These are phyloP conservation scores for Wickerhamiella australiensis DNA, from an alignment of 805 yeast genomes.

Conservation along the genomic window DNA sequence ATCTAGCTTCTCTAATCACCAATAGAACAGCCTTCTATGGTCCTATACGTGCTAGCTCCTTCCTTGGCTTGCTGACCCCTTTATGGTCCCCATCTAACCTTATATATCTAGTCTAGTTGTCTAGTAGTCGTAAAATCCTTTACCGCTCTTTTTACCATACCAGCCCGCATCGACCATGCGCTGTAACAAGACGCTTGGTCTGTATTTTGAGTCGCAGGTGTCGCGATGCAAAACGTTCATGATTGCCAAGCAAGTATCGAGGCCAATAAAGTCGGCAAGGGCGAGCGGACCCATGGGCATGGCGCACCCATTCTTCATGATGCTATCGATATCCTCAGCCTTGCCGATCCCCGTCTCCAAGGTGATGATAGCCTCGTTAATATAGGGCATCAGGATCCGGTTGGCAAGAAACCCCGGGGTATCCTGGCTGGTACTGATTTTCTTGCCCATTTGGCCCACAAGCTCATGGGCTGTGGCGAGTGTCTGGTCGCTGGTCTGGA, in stretches of 20 bases:
- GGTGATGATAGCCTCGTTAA: conserved; percentile 34
- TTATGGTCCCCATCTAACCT: too few relatives aligned
- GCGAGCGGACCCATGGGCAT: conserved; percentile 38
- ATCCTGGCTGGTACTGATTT: conserved; percentile 30
- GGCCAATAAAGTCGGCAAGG: conserved; percentile 35
- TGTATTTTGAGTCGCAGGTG: conserved; percentile 34
- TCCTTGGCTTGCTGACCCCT: too few relatives aligned
- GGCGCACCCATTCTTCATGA: conserved; percentile 37
- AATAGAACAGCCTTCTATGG: too few relatives aligned
- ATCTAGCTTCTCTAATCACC: too few relatives aligned
- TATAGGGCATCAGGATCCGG: conserved; percentile 34
- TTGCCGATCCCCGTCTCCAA: conserved; percentile 32
- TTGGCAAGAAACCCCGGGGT: conserved; percentile 36
- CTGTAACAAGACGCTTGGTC: conserved; percentile 31
- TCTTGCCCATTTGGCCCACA: conserved; percentile 29
- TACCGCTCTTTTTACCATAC: conserved; percentile 32
- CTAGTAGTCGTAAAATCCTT: conserved; percentile 33
- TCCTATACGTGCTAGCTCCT: too few relatives aligned
- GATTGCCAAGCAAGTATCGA: conserved; percentile 34
- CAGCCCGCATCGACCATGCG: conserved; percentile 35
- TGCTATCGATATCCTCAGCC: conserved; percentile 33
- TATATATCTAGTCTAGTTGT: not conserved
- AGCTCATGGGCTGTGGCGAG: conserved; percentile 26
- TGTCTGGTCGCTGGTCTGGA: conserved; percentile 32
- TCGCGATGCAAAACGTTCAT: conserved; percentile 32